A percentile compares a stretch with the other conserved stretches of the same genome.
These are phyloP conservation scores for Iris pallida DNA, from an alignment of 116 monocot species.

Conservation along the genomic window DNA sequence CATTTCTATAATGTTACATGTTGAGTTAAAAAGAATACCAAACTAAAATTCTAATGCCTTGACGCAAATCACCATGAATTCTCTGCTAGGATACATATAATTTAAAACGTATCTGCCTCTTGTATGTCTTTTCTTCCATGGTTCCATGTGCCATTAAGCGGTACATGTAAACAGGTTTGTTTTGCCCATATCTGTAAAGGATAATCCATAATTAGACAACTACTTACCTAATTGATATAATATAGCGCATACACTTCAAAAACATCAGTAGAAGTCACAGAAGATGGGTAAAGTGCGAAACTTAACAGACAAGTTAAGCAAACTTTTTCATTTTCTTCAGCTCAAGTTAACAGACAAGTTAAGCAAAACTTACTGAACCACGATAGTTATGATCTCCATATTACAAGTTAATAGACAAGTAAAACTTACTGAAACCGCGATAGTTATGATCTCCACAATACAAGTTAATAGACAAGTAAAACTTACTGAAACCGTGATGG, in stretches of 20 bases:
- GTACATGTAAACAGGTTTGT: slow-evolving; percentile 90
- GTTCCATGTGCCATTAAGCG: slow-evolving; percentile 90
- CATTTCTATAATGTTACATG: not conserved
- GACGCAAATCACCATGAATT: not conserved
- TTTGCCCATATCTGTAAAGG: slow-evolving; percentile 82
- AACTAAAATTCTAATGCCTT: too few species aligned
- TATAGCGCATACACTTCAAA: slow-evolving; percentile 1
- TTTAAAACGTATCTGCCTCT: slow-evolving; percentile 63
- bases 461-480: too few species aligned
- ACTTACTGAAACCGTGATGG: too few species aligned
- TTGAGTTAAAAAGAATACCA: not conserved
- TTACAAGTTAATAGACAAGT: too few species aligned
- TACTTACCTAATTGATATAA: not conserved
- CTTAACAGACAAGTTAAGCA: too few species aligned
- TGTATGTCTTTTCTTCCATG: slow-evolving; percentile 99
- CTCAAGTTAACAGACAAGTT: too few species aligned
- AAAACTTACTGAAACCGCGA: too few species aligned
- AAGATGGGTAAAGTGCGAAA: too few species aligned
- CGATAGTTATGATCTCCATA: too few species aligned
- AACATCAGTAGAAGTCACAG: slow-evolving; percentile 2
- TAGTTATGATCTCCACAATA: too few species aligned
- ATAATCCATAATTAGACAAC: not conserved
- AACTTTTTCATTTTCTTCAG: too few species aligned
- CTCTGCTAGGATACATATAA: not conserved
- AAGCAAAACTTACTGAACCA: too few species aligned